These are phyloP conservation scores for Lachnellula willkommii DNA, from an alignment of 2,329 filamentous ascomycete species.

Conservation along the genomic window DNA sequence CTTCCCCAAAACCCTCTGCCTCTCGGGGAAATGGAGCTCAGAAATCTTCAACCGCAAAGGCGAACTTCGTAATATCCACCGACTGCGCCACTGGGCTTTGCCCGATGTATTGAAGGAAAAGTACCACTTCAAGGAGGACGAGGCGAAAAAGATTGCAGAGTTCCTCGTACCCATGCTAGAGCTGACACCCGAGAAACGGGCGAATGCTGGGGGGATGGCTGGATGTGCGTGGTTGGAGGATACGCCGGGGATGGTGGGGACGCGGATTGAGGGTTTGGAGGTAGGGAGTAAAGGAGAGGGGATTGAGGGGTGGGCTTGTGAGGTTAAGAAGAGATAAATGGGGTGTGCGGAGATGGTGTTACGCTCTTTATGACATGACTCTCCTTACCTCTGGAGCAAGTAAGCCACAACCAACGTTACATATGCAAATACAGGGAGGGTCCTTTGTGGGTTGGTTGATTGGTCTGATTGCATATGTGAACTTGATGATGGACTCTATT, in stretches of 20 bases:
- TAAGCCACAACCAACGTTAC: too few relatives aligned
- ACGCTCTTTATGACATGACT: too few relatives aligned
- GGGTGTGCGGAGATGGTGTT: too few relatives aligned
- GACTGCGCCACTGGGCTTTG: constrained; percentile 90
- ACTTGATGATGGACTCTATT: background rate
- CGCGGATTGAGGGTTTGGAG: constrained; percentile 65
- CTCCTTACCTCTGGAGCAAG: too few relatives aligned
- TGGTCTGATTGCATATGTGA: too few relatives aligned
- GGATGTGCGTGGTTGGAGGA: constrained; percentile 77
- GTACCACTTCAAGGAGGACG: constrained; percentile 86
- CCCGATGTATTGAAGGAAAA: constrained; percentile 92
- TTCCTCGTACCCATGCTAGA: constrained; percentile 91
- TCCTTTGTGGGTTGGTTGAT: too few relatives aligned
- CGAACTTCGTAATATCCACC: constrained; percentile 94
- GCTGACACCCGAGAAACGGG: constrained; percentile 77
- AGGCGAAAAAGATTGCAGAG: constrained; percentile 70
- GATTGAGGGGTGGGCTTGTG: constrained; percentile 88
- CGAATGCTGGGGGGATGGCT: constrained; percentile 94
- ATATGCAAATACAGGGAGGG: background rate
- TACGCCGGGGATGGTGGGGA: constrained; percentile 79
- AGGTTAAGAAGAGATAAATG: constrained; percentile 62
- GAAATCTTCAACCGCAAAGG: constrained; percentile 99
- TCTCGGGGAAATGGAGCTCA: constrained; percentile 94
- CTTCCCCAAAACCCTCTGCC: constrained; percentile 86
- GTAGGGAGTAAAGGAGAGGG: constrained; percentile 83